Evolutionary conservation across 1,139 yeast genomes (phyloP), one percentile per base, ranked within the genome.

Genomic region (Magnusiomyces fungicola): DNA sequence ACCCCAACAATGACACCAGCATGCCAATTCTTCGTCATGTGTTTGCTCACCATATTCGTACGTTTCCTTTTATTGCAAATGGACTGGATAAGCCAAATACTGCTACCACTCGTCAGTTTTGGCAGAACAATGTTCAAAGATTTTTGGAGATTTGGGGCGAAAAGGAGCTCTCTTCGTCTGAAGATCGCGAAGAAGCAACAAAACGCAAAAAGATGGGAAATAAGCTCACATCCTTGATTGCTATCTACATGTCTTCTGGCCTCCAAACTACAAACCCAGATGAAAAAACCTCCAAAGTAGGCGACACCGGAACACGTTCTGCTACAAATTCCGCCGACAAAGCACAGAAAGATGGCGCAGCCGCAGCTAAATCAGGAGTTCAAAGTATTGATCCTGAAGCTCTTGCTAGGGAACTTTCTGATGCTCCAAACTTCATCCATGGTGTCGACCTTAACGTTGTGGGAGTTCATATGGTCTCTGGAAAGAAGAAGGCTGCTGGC

Each of bases 81-180:
- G 61, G 70, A 30, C 71, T 78, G 1, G 74, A 75, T 51, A 81
- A 78, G 56, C 66, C 68, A 19, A 37, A 37, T 10, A 9, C 34
- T 24, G 37, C 44, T n/a, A 4, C 44, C 7, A 21, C 44, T 10
- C 5, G n/a, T 7, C 68, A 69, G 46, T 86, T 90, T 61, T 90
- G 97, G 97, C 79, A 78, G 52, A 73, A 72, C 43, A 82, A 83
- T 36, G 82, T 88, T 0, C 96, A 89, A 64, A 80, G 80, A 37
- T 88, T 89, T 61, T 75, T 84, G 58, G 94, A 87, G 61, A 77
- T 81, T 52, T 81, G 90, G 66, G 84, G 85, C 63, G 68, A 74
- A 29, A 80, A 85, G 62, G 79, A 79, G 39, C 78, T 89, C 50
- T 78, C 84, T 56, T 76, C 84, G 19, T 75, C 83, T 23, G 84